Base-by-base conservation (phyloP, 495 filamentous ascomycete genomes). In the Elasticomyces elasticus region DNA sequence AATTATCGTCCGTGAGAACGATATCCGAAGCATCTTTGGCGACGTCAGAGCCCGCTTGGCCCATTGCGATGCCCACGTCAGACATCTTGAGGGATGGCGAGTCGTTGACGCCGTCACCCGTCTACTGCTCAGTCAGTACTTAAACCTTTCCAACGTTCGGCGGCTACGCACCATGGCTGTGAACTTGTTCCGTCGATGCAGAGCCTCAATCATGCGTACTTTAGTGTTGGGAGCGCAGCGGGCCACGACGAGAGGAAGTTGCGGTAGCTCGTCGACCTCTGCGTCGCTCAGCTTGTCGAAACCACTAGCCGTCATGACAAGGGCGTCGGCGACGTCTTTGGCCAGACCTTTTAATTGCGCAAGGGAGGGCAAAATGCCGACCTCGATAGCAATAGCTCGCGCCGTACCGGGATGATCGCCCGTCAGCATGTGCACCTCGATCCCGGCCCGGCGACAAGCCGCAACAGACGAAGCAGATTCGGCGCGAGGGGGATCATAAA, bases 41-140 rank as follows among this genome's bases (percentile, higher is more conserved):
- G 20, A 91, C 87, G 66, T 94, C 88, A 27, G 80, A 84, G 1
- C 87, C 87, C n/a, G 77, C 73, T 48, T 81, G 73, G 28, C 84
- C 85, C 84, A 92, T 89, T 6, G 87, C 86, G 63, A 94, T 89
- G 59, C 87, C 87, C 31, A 92, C 79, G 67, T 94, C 87, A n/a
- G 88, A 84, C 24, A 79, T 76, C 65, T 87, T 87, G 22, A 94
- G 71, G 1, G 85, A 86, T 1, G 87, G 86, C 3, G 85, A 82
- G 66, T 92, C 88, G 64, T 94, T 94, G 52, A 92, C 87, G 54
- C 88, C 87, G 54, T 92, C 87, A 64, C 88, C 87, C n/a, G 87
- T 90, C n/a, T n/a, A n/a, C n/a, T n/a, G n/a, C n/a, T n/a, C n/a
- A n/a, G n/a, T n/a, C n/a, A n/a, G n/a, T n/a, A n/a, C n/a, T n/a